Conservation (phyloP, 2,329 filamentous ascomycete genomes). For the Ceratocystis huliohia region DNA sequence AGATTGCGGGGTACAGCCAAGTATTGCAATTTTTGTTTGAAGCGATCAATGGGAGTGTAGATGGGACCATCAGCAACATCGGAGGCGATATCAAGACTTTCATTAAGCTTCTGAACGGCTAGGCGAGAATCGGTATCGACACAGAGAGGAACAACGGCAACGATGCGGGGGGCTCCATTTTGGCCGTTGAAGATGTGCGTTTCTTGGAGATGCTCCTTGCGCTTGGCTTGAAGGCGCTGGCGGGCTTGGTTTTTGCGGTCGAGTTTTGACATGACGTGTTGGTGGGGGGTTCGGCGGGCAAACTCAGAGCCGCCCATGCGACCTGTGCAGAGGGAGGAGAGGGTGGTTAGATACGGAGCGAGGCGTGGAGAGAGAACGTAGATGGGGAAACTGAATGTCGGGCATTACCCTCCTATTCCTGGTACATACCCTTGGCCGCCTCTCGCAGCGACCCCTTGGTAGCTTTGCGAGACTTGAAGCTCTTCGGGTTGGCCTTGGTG, state of each 20-base stretch:
- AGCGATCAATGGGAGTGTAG: conserved; percentile 67
- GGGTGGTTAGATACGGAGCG: not conserved
- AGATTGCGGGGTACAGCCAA: conserved; percentile 62
- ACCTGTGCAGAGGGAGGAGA: conserved; percentile 38
- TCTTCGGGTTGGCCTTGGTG: conserved; percentile 76
- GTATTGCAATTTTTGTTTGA: conserved; percentile 91
- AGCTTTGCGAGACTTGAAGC: conserved; percentile 84
- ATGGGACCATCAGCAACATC: conserved; percentile 44
- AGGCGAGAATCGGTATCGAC: conserved; percentile 53
- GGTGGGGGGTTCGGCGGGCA: conserved; percentile 75
- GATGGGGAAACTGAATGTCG: conserved; percentile 21
- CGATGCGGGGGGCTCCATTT: conserved; percentile 75
- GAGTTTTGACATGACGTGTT: conserved; percentile 95
- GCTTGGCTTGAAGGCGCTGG: conserved; percentile 73
- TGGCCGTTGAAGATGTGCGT: conserved; percentile 72
- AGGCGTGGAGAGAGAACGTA: not conserved
- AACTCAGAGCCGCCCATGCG: conserved; percentile 59
- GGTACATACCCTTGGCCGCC: conserved; percentile 56
- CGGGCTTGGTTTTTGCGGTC: conserved; percentile 90
- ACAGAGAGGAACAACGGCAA: conserved; percentile 78
- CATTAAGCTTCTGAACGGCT: conserved; percentile 59
- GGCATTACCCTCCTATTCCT: too few relatives aligned
- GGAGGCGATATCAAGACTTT: conserved; percentile 64
- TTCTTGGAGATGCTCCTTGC: conserved; percentile 68
- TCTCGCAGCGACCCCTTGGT: conserved; percentile 82